Conservation (phyloP, 768 basidiomycete genomes). For the Clitopilus hobsonii region DNA sequence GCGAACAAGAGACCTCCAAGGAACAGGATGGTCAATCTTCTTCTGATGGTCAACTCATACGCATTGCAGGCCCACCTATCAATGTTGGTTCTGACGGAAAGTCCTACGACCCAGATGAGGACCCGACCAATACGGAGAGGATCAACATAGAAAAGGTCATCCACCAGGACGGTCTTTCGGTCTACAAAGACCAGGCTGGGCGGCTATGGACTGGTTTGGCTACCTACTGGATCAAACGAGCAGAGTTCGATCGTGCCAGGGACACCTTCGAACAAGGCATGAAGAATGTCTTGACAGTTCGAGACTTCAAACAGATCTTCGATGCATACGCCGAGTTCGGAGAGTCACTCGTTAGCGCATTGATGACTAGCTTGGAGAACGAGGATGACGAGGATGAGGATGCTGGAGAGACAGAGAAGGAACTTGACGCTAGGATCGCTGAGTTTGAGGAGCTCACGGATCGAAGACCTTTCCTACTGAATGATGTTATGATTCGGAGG, state of each 20-base stretch:
- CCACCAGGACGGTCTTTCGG: constrained; percentile 74
- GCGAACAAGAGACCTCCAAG: constrained; percentile 30
- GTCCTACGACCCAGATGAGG: constrained; percentile 79
- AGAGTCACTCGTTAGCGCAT: constrained; percentile 80
- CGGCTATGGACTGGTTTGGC: constrained; percentile 94
- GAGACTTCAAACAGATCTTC: constrained; percentile 97
- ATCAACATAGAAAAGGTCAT: constrained; percentile 88
- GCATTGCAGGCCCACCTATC: constrained; percentile 20
- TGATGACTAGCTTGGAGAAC: constrained; percentile 83
- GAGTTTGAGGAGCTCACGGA: constrained; percentile 95
- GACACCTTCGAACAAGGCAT: constrained; percentile 87
- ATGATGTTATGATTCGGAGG: constrained; percentile 87
- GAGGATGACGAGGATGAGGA: constrained; percentile 74
- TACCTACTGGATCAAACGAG: constrained; percentile 97
- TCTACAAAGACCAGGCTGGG: constrained; percentile 97
- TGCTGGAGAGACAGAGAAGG: constrained; percentile 70
- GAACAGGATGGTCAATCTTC: constrained; percentile 29
- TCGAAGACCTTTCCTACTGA: constrained; percentile 90
- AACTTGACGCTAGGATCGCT: constrained; percentile 85
- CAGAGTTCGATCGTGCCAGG: constrained; percentile 89
- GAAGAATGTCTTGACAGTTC: constrained; percentile 79
- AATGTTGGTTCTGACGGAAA: constrained; percentile 51
- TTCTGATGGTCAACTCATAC: constrained; percentile 19
- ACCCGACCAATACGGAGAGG: constrained; percentile 62
- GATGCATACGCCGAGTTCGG: constrained; percentile 95